A percentile compares a stretch with the other conserved stretches of the same genome.
phyloP scores from a whole-genome alignment of 331 rosid genomes.

The Quercus lobata region DNA sequence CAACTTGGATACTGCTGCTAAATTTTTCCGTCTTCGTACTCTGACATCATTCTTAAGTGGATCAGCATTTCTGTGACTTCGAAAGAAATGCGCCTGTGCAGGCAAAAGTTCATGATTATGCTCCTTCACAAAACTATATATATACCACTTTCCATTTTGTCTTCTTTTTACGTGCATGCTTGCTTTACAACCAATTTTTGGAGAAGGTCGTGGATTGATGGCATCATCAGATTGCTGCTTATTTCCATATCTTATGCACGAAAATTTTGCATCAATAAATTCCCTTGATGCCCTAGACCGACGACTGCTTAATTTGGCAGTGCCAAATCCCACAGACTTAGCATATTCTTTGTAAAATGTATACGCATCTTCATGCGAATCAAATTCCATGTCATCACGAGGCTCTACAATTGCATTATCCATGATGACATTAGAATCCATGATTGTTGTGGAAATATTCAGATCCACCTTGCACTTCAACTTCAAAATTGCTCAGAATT shows the following conservation, averaged over 20 bases:
- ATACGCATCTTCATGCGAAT: conserved; percentile 85
- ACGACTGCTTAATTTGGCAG: conserved; percentile 92
- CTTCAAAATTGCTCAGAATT: conserved; percentile 25
- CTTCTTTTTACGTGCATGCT: conserved; percentile 95
- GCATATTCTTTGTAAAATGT: conserved; percentile 76
- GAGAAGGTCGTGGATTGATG: conserved; percentile 90
- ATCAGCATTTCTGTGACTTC: conserved; percentile 76
- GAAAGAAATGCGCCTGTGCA: conserved; percentile 79
- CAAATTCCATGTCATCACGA: conserved; percentile 67
- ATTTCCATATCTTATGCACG: conserved; percentile 85
- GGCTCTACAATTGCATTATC: conserved; percentile 51
- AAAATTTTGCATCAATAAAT: conserved; percentile 92
- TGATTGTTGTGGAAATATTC: conserved; percentile 38
- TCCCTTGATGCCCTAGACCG: conserved; percentile 91
- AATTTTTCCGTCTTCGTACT: conserved; percentile 62
- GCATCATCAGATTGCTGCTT: conserved; percentile 97
- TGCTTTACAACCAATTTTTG: conserved; percentile 93
- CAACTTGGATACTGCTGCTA: conserved; percentile 49
- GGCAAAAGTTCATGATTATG: conserved; percentile 93
- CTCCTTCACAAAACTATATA: conserved; percentile 70
- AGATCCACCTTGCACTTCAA: conserved; percentile 37
- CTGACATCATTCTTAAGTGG: conserved; percentile 56
- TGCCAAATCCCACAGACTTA: conserved; percentile 77
- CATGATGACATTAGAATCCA: conserved; percentile 50
- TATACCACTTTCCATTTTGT: conserved; percentile 77